Evolutionary conservation across 371 early-diverging fungal genomes (phyloP).

Genomic region (Apophysomyces variabilis): DNA sequence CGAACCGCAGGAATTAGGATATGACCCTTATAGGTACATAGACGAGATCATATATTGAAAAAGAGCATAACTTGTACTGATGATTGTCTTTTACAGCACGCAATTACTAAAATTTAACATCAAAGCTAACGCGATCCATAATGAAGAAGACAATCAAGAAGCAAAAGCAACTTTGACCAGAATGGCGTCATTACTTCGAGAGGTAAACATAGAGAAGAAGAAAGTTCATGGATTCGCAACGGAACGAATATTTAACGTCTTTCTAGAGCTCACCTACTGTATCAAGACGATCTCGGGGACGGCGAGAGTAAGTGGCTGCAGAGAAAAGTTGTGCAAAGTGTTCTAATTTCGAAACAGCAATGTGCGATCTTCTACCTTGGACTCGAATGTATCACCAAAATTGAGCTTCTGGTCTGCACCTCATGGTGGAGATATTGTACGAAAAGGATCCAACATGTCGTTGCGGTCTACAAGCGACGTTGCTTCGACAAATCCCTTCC

Average conservation of each 20-base stretch:
- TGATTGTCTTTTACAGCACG: not conserved
- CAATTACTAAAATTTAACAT: conserved; percentile 30
- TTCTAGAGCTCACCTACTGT: conserved; percentile 26
- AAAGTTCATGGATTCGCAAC: not conserved
- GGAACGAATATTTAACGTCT: not conserved
- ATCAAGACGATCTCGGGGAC: conserved; percentile 40
- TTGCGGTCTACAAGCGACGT: conserved; percentile 17
- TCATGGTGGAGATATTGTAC: conserved; percentile 9
- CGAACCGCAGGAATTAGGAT: not conserved
- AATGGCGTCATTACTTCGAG: conserved; percentile 25
- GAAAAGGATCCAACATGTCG: conserved; percentile 9
- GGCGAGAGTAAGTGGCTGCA: conserved; percentile 37
- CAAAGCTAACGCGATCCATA: conserved; percentile 15
- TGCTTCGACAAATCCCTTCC: conserved; percentile 27
- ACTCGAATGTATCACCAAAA: conserved; percentile 12
- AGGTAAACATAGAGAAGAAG: conserved; percentile 15
- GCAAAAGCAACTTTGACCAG: conserved; percentile 25
- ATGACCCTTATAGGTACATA: not conserved
- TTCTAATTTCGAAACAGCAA: not conserved
- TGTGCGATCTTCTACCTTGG: not conserved
- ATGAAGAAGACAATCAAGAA: conserved; percentile 19
- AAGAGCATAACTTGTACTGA: not conserved
- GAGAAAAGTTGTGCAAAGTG: not conserved
- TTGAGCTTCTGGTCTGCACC: conserved; percentile 3
- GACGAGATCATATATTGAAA: not conserved